These are phyloP conservation scores for Agrocybe pediades DNA, from an alignment of 768 basidiomycete species.

Conservation along the genomic window DNA sequence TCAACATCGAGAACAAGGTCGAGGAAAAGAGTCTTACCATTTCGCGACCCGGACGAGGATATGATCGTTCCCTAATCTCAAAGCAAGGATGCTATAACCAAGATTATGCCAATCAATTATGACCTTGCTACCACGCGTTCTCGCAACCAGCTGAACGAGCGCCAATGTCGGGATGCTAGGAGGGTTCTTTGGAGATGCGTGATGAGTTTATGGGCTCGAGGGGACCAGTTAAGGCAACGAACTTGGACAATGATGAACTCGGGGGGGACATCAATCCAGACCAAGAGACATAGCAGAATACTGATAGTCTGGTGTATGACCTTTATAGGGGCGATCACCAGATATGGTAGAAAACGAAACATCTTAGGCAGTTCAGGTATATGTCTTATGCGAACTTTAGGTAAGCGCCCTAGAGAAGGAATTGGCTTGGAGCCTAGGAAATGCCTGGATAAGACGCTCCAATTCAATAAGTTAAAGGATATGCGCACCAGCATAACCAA, in stretches of 20 bases:
- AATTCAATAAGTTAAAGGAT: neutral
- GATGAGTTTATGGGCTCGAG: neutral
- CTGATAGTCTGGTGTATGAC: conserved; percentile 66
- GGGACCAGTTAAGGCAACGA: conserved; percentile 20
- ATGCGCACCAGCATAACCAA: conserved; percentile 81
- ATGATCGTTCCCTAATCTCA: conserved; percentile 74
- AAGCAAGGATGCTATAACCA: conserved; percentile 88
- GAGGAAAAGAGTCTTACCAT: conserved; percentile 47
- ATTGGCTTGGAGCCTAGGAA: conserved; percentile 74
- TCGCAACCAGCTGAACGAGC: conserved; percentile 74
- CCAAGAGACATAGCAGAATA: conserved; percentile 63
- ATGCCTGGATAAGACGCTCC: neutral
- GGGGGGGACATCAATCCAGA: conserved; percentile 64
- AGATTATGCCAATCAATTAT: conserved; percentile 99
- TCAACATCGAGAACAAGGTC: neutral
- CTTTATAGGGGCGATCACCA: conserved; percentile 80
- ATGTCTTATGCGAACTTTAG: conserved; percentile 66
- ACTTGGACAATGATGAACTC: conserved; percentile 93
- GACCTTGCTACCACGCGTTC: conserved; percentile 74
- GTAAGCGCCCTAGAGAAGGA: conserved; percentile 67
- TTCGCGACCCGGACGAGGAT: conserved; percentile 73
- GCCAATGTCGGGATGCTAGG: conserved; percentile 94
- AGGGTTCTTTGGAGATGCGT: conserved; percentile 76
- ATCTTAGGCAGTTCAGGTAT: conserved; percentile 63
- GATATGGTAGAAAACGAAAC: conserved; percentile 59